Base-by-base conservation (phyloP, 83 land plant species). In the Diphasiastrum complanatum region DNA sequence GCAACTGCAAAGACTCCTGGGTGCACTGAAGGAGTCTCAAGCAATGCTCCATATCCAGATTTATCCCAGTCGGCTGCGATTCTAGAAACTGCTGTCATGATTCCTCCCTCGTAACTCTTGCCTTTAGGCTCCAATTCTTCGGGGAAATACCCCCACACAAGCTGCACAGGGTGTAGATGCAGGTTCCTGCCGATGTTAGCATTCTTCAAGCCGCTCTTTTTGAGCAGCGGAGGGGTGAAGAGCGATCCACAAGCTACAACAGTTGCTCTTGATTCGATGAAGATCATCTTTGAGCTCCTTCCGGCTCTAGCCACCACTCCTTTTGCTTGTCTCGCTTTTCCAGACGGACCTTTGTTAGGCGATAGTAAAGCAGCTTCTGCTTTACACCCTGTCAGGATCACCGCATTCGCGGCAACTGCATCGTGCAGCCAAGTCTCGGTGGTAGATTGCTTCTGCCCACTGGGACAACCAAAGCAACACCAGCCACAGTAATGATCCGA, bases 371-470 rank as follows among this genome's bases (percentile, higher is more conserved):
- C 61, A 23, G 45, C 2, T 12, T 67, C 18, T 5, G 81, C 97
- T 23, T 61, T 69, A 22, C 80, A 78, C 3, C 68, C 74, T 0
- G 91, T 61, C 12, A 90, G 71, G 22, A 90, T 74, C 1, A 64
- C 45, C 20, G 89, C 85, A n/a, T 88, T 81, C 0, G 83, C 59
- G 16, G 54, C 45, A 25, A 70, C 89, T n/a, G 86, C 68, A 52
- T 90, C 97, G 60, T 61, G 79, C 0, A 90, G 84, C 97, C 97
- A 90, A 10, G 97, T 90, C 61, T 79, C 84, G 1, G 67, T 11
- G 1, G 84, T 78, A 22, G 81, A 82, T 41, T 74, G 68, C 61
- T 90, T 90, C 12, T 38, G 54, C 0, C 88, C 92, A 33, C 74
- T 80, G 28, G 53, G 76, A 75, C 97, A 90, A 0, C 97, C 97